A percentile compares a stretch with the other conserved stretches of the same genome.
Evolutionary conservation across 108 stramenopile genomes (phyloP).

Genomic region (Cyclotella atomus): DNA sequence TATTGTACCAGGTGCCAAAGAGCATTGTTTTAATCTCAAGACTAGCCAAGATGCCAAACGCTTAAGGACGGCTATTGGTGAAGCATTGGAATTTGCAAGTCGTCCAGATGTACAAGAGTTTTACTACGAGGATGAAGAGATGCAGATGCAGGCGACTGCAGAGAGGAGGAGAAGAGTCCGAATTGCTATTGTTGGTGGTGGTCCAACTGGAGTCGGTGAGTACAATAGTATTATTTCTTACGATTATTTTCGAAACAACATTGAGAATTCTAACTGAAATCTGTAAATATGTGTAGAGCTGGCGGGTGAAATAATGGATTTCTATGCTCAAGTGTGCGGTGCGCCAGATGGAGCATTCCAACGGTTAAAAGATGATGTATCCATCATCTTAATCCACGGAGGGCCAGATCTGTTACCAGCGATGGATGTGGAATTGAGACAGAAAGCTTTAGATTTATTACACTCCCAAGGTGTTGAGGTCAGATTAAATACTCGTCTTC

Average conservation of each 20-base stretch:
- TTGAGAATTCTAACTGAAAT: no score
- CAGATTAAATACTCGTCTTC: slow-evolving; percentile 56
- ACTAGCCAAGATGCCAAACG: slow-evolving; percentile 53
- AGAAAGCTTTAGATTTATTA: slow-evolving; percentile 50
- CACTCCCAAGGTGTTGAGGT: slow-evolving; percentile 62
- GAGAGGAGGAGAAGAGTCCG: slow-evolving; percentile 39
- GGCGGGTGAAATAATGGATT: slow-evolving; percentile 72
- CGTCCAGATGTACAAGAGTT: slow-evolving; percentile 55
- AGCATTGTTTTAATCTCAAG: slow-evolving; percentile 57
- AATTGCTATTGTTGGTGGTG: slow-evolving; percentile 55
- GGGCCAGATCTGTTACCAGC: slow-evolving; percentile 60
- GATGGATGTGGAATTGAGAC: slow-evolving; percentile 61
- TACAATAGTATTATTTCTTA: not conserved
- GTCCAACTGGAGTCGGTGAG: slow-evolving; percentile 51
- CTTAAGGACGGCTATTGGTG: slow-evolving; percentile 52
- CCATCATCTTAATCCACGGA: slow-evolving; percentile 62
- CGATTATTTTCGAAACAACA: slow-evolving; percentile 1
- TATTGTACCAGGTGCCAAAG: slow-evolving; percentile 51
- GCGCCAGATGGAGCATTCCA: slow-evolving; percentile 54
- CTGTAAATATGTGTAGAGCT: no score
- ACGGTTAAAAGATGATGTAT: slow-evolving; percentile 51
- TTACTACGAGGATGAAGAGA: slow-evolving; percentile 38
- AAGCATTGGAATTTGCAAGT: slow-evolving; percentile 52
- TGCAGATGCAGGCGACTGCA: slow-evolving; percentile 22
- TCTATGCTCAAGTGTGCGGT: slow-evolving; percentile 50